These are phyloP conservation scores for Atalantia buxifolia DNA, from an alignment of 345 rosid species.

Conservation along the genomic window DNA sequence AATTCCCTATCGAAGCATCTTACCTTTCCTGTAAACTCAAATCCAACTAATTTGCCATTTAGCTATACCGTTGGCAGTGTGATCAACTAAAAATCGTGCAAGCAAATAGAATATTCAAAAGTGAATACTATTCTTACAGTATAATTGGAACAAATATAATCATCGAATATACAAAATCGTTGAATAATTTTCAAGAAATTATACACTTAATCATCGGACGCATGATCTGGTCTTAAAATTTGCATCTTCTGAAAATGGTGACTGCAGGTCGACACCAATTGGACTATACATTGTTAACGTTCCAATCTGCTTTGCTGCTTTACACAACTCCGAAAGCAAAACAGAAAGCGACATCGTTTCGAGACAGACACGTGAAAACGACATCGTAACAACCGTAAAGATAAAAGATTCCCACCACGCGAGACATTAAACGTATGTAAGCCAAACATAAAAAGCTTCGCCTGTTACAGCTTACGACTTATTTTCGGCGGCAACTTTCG, in stretches of 20 bases:
- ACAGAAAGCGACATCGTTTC: neutral
- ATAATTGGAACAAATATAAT: no score
- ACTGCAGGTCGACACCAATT: neutral
- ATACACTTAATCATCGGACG: no score
- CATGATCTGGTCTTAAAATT: no score
- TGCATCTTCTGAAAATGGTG: neutral
- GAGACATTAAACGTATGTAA: neutral
- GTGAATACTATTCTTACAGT: no score
- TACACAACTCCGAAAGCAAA: neutral
- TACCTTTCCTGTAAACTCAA: no score
- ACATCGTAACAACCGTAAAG: slow-evolving; percentile 26
- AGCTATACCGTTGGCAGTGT: no score
- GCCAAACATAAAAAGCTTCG: neutral
- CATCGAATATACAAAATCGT: no score
- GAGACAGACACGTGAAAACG: neutral
- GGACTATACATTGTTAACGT: neutral
- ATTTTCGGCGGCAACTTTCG: slow-evolving; percentile 37
- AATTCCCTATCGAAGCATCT: no score
- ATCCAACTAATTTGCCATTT: no score
- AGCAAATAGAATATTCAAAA: no score
- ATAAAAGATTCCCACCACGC: slow-evolving; percentile 20
- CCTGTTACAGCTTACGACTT: neutral
- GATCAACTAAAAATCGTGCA: no score
- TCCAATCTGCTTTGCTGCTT: neutral
- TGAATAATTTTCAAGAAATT: no score